Conservation (phyloP, 805 yeast species). For the Sugiyamaella floridensis region DNA sequence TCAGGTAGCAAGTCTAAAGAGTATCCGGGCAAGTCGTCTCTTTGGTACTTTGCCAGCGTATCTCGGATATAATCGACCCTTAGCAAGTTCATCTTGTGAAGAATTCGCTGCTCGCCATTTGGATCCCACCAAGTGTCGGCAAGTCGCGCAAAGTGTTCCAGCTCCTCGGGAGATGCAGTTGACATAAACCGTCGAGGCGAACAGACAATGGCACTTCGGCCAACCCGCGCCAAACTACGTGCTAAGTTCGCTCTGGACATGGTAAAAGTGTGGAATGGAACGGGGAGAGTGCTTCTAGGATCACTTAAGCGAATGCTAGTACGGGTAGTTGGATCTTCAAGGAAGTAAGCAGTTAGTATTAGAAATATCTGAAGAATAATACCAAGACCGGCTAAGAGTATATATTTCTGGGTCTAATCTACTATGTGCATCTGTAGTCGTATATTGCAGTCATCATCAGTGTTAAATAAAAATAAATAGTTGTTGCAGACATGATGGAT, state of each 20-base stretch:
- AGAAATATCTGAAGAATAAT: too few relatives aligned
- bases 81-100: conserved; percentile 88
- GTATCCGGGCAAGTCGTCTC: conserved; percentile 70
- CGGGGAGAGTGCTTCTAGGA: too few relatives aligned
- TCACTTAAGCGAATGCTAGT: too few relatives aligned
- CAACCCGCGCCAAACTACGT: neutral
- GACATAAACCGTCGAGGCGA: neutral
- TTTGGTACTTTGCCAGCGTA: conserved; percentile 47
- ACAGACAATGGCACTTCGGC: too few relatives aligned
- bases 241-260: neutral
- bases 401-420: too few relatives aligned
- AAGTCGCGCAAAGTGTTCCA: conserved; percentile 72
- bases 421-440: too few relatives aligned
- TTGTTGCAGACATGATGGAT: neutral
- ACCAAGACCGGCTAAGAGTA: too few relatives aligned
- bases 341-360: too few relatives aligned
- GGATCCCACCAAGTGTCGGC: conserved; percentile 99
- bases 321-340: too few relatives aligned
- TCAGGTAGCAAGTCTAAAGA: conserved; percentile 58
- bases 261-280: neutral
- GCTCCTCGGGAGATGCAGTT: conserved; percentile 44
- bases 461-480: neutral
- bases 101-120: conserved; percentile 83
- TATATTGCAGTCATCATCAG: neutral
- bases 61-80: conserved; percentile 80